Conservation (phyloP, 2,329 filamentous ascomycete species). For the Pseudogymnoascus verrucosus region DNA sequence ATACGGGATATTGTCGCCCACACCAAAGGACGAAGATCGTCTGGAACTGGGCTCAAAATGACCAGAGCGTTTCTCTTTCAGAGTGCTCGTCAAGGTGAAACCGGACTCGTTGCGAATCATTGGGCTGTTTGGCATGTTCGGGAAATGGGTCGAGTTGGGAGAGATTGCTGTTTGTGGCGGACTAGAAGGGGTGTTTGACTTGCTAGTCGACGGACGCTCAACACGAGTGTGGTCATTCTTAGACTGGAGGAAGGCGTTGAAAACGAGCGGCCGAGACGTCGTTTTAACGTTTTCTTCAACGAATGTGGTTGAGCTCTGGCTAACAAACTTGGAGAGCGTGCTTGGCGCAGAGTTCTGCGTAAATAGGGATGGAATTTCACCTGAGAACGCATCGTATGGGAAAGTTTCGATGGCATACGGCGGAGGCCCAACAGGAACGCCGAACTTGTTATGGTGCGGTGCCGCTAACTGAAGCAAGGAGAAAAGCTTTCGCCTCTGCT, state of each 20-base stretch:
- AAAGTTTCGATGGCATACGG: conserved; percentile 90
- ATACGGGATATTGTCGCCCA: conserved; percentile 61
- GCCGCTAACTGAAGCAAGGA: conserved; percentile 84
- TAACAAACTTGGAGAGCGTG: conserved; percentile 76
- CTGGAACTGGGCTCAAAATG: conserved; percentile 73
- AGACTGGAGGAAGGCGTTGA: conserved; percentile 84
- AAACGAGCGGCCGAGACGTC: conserved; percentile 57
- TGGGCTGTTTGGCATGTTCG: conserved; percentile 61
- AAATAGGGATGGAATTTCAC: conserved; percentile 76
- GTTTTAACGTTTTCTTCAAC: conserved; percentile 46
- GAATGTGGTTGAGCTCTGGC: conserved; percentile 83
- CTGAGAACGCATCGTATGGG: conserved; percentile 82
- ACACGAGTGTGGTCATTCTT: conserved; percentile 56
- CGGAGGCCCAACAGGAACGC: conserved; percentile 80
- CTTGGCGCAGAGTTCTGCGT: conserved; percentile 61
- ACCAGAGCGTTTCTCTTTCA: conserved; percentile 89
- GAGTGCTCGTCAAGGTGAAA: conserved; percentile 73
- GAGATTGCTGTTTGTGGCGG: conserved; percentile 53
- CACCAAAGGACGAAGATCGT: conserved; percentile 85
- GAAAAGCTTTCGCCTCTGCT: conserved; percentile 81
- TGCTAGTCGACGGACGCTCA: conserved; percentile 72
- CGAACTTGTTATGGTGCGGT: conserved; percentile 79
- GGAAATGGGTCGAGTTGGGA: conserved; percentile 70
- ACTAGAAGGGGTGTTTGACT: conserved; percentile 53
- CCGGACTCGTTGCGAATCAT: conserved; percentile 89